Percentiles rank a stretch among this genome's conserved stretches.
phyloP scores from a whole-genome alignment of 2,329 filamentous ascomycete species.

The Lomentospora prolificans region DNA sequence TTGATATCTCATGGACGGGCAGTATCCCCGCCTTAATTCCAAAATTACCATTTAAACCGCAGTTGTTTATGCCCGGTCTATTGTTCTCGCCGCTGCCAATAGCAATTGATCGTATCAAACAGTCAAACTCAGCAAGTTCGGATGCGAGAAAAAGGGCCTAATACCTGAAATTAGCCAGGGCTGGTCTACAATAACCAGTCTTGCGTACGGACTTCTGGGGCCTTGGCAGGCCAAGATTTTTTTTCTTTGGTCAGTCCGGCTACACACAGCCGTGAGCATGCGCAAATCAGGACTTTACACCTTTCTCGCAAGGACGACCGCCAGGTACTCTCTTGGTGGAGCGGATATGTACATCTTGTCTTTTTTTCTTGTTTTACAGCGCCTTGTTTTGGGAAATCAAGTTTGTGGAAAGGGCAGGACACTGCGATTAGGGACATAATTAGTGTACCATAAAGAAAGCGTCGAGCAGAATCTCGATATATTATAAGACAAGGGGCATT shows the following conservation, averaged over 20 bases:
- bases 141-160: too few species aligned
- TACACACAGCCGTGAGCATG: too few species aligned
- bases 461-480: background rate
- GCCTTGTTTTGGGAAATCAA: background rate
- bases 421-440: background rate
- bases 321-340: background rate
- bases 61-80: background rate
- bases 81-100: background rate
- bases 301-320: background rate
- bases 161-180: too few species aligned
- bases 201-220: too few species aligned
- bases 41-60: background rate
- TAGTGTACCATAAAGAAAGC: background rate
- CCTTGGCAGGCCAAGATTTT: too few species aligned
- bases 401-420: background rate
- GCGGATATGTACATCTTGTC: background rate
- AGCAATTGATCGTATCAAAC: too few species aligned
- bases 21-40: background rate
- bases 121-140: too few species aligned
- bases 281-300: too few species aligned
- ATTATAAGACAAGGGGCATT: background rate
- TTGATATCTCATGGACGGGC: background rate
- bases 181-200: too few species aligned
- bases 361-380: background rate
- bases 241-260: too few species aligned